Evolutionary conservation across 2,329 filamentous ascomycete species (phyloP), one percentile per base, ranked within the genome.

Genomic region (Claviceps purpurea): DNA sequence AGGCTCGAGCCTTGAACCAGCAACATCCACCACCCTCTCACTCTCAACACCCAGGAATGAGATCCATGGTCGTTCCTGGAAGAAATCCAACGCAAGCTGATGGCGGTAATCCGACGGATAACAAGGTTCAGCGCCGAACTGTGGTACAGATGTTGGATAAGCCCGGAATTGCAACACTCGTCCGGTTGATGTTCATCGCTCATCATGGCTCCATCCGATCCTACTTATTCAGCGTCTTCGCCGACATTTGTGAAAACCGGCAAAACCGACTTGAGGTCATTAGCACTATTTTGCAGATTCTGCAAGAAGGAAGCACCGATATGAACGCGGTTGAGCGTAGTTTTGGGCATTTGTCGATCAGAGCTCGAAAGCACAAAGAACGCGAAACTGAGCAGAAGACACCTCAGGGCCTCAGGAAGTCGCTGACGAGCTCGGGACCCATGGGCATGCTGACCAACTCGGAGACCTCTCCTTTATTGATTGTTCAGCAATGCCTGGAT

Each of bases 101-200:
- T n/a, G 60, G 58, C 10, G 52, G 60, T 6, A 74, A 73, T 51
- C 72, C 73, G 45, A 63, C 59, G 58, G 69, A 80, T 58, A 78
- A 76, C 64, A 91, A 89, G 70, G 70, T 75, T 40, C 84, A 86
- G 61, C 82, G 87, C 53, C 85, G 87, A 55, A 84, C 88, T 22
- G 86, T 94, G 53, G 87, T 95, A 24, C 93, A 98, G 65, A 95
- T 98, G 85, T 79, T 98, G 34, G 93, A 98, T 68, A 96, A 95
- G 69, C 79, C 90, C 47, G 93, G 94, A 26, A 84, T 98, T 58
- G 93, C 94, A 26, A 97, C 93, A n/a, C 73, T 98, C 38, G 76
- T 98, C 44, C 87, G 94, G n/a, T 78, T 98, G 10, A 96, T 98
- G 91, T 98, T 98, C 66, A 89, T 97, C 60, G 86, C 88, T 47